phyloP scores from a whole-genome alignment of 1,139 yeast species.

The Chernovozyma sophiae-reginae region DNA sequence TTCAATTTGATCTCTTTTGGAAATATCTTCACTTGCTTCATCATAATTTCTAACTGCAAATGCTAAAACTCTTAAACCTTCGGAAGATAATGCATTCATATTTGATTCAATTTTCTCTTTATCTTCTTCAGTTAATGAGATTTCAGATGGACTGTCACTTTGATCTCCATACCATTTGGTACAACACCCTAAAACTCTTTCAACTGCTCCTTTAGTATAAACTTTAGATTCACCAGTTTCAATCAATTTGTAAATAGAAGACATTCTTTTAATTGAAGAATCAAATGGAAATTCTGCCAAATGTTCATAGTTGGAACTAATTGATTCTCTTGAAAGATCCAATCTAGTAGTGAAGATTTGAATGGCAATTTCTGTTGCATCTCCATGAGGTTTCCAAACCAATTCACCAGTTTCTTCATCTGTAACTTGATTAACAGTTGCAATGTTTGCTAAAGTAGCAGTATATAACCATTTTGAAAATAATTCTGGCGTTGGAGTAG shows the following conservation, averaged over 20 bases:
- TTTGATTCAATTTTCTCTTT: constrained; percentile 22
- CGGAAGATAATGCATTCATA: constrained; percentile 34
- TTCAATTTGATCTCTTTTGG: constrained; percentile 28
- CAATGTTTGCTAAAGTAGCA: constrained; percentile 34
- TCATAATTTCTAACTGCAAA: constrained; percentile 27
- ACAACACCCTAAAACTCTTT: constrained; percentile 40
- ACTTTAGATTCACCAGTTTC: constrained; percentile 17
- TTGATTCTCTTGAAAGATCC: constrained; percentile 18
- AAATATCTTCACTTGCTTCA: constrained; percentile 5
- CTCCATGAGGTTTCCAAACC: constrained; percentile 35
- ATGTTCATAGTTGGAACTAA: constrained; percentile 16
- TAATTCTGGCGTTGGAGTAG: constrained; percentile 10
- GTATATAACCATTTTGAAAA: constrained; percentile 22
- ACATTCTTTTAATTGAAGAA: constrained; percentile 44
- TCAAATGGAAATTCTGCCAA: constrained; percentile 32
- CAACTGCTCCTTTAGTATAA: constrained; percentile 54
- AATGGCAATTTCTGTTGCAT: constrained; percentile 37
- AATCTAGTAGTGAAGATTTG: constrained; percentile 29
- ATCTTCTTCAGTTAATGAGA: constrained; percentile 22
- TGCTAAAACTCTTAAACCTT: constrained; percentile 46
- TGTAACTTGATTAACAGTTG: constrained; percentile 23
- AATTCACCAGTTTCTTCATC: constrained; percentile 24
- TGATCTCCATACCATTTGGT: constrained; percentile 27
- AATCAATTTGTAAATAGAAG: constrained; percentile 31
- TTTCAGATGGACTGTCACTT: constrained; percentile 4